phyloP scores from a whole-genome alignment of 305 asterid species.

The Solanum hybrid region DNA sequence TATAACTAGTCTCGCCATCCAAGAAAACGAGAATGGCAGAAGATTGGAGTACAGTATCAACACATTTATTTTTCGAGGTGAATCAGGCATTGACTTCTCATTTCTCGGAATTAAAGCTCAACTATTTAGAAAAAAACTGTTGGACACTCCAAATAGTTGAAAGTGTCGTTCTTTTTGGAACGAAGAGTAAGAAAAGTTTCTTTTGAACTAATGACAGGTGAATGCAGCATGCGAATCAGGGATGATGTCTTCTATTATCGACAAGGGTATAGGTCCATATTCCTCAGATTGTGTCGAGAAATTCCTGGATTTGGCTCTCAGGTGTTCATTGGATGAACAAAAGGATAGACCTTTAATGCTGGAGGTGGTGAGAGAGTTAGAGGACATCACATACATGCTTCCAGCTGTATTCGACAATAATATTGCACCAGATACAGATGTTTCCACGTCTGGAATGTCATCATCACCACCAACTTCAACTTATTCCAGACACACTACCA shows the following conservation, averaged over 20 bases:
- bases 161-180: background rate
- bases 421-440: constrained; percentile 16
- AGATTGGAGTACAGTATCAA: background rate
- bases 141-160: background rate
- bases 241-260: constrained; percentile 53
- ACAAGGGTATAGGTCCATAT: constrained; percentile 66
- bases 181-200: background rate
- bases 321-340: constrained; percentile 62
- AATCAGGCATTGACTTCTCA: background rate
- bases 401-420: constrained; percentile 33
- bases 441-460: constrained; percentile 32
- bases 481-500: constrained; percentile 19
- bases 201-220: constrained; percentile 34
- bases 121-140: background rate
- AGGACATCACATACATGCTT: constrained; percentile 50
- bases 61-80: background rate
- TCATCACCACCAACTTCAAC: constrained; percentile 15
- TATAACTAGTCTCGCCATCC: background rate
- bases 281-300: constrained; percentile 60
- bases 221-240: constrained; percentile 50
- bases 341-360: constrained; percentile 62
- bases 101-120: background rate
- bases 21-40: background rate
- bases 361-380: constrained; percentile 65
- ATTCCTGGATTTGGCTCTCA: constrained; percentile 56